Evolutionary conservation across 2,329 filamentous ascomycete species (phyloP).

Genomic region (Ophiostoma pallidulum): DNA sequence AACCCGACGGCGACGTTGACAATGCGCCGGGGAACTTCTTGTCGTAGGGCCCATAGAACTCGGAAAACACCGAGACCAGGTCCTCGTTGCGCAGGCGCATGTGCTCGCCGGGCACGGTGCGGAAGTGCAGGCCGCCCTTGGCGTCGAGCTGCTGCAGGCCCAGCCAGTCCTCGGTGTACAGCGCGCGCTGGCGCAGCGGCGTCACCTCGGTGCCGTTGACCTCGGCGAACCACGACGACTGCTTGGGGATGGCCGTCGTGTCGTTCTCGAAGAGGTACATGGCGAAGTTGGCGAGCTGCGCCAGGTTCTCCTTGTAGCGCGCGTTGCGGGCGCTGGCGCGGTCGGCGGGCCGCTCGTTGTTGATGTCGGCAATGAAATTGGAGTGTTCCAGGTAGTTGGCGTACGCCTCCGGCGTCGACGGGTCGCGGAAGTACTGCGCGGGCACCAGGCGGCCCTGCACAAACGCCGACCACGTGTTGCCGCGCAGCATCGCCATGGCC

Average conservation of each 20-base stretch:
- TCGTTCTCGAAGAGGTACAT: constrained; percentile 90
- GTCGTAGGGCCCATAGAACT: constrained; percentile 52
- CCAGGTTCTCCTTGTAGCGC: constrained; percentile 63
- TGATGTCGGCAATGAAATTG: constrained; percentile 90
- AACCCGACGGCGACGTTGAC: not conserved
- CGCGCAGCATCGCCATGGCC: constrained; percentile 66
- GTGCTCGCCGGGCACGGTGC: constrained; percentile 64
- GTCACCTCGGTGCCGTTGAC: constrained; percentile 63
- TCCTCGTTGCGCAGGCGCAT: constrained; percentile 66
- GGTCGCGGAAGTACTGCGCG: constrained; percentile 87
- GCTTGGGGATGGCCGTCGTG: constrained; percentile 76
- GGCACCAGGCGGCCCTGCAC: constrained; percentile 78
- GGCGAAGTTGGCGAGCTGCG: constrained; percentile 63
- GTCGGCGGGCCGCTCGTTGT: constrained; percentile 65
- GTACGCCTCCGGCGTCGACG: constrained; percentile 51
- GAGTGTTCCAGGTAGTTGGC: constrained; percentile 67
- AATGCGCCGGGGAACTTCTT: constrained; percentile 26
- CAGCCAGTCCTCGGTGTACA: constrained; percentile 92
- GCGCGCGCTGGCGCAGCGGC: constrained; percentile 54
- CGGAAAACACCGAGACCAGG: constrained; percentile 54
- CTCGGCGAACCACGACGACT: constrained; percentile 85
- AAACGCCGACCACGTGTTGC: constrained; percentile 69
- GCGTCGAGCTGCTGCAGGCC: constrained; percentile 71
- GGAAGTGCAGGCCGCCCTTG: constrained; percentile 69
- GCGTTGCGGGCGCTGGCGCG: constrained; percentile 57